A percentile compares a stretch with the other conserved stretches of the same genome.
phyloP scores from a whole-genome alignment of 192 early-diverging fungal genomes.

The Mortierella alpina region DNA sequence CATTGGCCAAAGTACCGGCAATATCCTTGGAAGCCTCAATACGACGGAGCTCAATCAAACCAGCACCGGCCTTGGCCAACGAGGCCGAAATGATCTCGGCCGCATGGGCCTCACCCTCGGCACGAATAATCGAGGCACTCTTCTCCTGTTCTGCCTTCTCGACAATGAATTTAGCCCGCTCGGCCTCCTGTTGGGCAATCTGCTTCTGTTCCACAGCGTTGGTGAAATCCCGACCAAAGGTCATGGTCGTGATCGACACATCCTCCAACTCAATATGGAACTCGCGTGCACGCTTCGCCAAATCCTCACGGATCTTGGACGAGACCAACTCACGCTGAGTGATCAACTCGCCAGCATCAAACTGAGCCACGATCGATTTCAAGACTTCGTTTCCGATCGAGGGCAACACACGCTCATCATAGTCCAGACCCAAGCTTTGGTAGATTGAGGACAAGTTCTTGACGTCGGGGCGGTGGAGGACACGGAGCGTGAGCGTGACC shows the following conservation, averaged over 20 bases:
- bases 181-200: constrained; percentile 98
- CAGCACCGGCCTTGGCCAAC: constrained; percentile 91
- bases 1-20: constrained; percentile 83
- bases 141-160: constrained; percentile 99
- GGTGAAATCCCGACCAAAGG: constrained; percentile 98
- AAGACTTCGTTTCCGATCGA: constrained; percentile 99
- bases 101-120: constrained; percentile 96
- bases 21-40: constrained; percentile 99
- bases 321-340: constrained; percentile 98
- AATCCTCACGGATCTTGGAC: constrained; percentile 90
- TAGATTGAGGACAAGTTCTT: constrained; percentile 84
- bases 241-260: constrained; percentile 99
- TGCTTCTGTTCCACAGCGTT: constrained; percentile 98
- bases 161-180: constrained; percentile 97
- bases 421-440: constrained; percentile 92
- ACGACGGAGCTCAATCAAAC: constrained; percentile 93
- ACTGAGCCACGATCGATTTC: constrained; percentile 99
- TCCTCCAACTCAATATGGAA: constrained; percentile 97
- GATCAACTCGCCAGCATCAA: constrained; percentile 96
- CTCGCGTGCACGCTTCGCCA: constrained; percentile 91
- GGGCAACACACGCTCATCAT: constrained; percentile 98
- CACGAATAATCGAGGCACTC: constrained; percentile 94
- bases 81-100: constrained; percentile 91
- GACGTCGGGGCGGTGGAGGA: constrained; percentile 89
- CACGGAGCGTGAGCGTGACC: constrained; percentile 94